Percentiles rank a stretch among this genome's conserved stretches.
These are phyloP conservation scores for Cenchrus fungigraminus DNA, from an alignment of 176 grass and related monocot genomes.

Conservation along the genomic window DNA sequence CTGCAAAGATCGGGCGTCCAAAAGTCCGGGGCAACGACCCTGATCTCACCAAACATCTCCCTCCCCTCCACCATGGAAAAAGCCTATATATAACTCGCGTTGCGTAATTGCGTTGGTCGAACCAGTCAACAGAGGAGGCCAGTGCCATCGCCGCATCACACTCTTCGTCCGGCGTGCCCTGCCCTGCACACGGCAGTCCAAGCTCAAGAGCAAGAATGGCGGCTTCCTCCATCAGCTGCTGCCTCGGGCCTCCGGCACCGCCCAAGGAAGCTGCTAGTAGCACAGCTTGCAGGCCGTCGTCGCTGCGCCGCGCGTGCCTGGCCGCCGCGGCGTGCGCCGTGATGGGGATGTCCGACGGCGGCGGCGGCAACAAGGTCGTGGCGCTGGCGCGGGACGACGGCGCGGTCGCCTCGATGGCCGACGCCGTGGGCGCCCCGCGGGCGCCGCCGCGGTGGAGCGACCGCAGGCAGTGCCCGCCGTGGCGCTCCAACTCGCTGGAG, in stretches of 20 bases:
- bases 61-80: too few relatives aligned
- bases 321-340: conserved; percentile 59
- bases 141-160: neutral
- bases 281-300: neutral
- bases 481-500: conserved; percentile 79
- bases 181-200: neutral
- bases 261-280: neutral
- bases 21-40: conserved; percentile 37
- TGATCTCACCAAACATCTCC: too few relatives aligned
- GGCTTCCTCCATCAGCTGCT: conserved; percentile 53
- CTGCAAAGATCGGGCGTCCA: conserved; percentile 52
- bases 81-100: neutral
- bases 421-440: neutral
- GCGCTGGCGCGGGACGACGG: neutral
- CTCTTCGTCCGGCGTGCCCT: neutral
- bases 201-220: conserved; percentile 40
- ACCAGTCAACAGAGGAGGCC: neutral
- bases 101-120: neutral
- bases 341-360: conserved; percentile 41
- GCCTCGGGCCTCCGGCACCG: conserved; percentile 38
- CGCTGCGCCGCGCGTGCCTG: conserved; percentile 54
- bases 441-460: conserved; percentile 77
- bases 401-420: neutral
- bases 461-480: conserved; percentile 77
- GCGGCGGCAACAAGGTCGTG: neutral